Evolutionary conservation across 257 asterid genomes (phyloP).

Genomic region (Gentiana straminea): DNA sequence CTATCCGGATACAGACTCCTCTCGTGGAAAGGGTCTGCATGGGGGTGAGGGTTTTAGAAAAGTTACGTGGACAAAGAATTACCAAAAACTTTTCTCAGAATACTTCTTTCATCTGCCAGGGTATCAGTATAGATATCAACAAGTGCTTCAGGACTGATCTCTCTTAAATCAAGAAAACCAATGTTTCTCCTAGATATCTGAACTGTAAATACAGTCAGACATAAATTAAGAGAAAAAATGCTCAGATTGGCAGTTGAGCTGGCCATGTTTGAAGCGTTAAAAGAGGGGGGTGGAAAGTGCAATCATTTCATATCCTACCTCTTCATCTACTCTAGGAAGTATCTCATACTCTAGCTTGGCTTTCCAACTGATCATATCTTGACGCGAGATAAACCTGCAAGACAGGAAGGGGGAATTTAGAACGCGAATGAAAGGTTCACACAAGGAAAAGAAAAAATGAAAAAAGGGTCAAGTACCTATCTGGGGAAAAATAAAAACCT

Average conservation of each 20-base stretch:
- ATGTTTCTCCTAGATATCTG: constrained; percentile 82
- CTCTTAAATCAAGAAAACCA: constrained; percentile 81
- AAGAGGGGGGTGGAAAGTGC: not conserved
- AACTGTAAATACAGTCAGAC: constrained; percentile 76
- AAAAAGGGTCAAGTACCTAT: constrained; percentile 40
- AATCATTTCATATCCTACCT: constrained; percentile 33
- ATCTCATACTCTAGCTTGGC: constrained; percentile 71
- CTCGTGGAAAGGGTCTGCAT: too few relatives aligned
- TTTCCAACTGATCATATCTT: constrained; percentile 81
- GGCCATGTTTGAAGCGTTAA: not conserved
- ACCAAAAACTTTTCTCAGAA: constrained; percentile 78
- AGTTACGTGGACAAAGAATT: constrained; percentile 12
- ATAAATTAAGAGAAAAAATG: constrained; percentile 28
- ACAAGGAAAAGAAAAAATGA: not conserved
- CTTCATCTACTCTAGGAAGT: constrained; percentile 36
- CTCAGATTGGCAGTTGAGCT: constrained; percentile 2
- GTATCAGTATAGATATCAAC: constrained; percentile 52
- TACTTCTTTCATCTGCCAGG: constrained; percentile 65
- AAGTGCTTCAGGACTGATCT: constrained; percentile 45
- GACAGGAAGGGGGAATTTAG: constrained; percentile 12
- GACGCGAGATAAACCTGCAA: constrained; percentile 59
- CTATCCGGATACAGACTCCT: too few relatives aligned
- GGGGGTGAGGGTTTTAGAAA: too few relatives aligned
- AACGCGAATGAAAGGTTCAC: constrained; percentile 4
- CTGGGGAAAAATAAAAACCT: constrained; percentile 40